phyloP scores from a whole-genome alignment of 768 basidiomycete genomes.

The Mycena galopus region DNA sequence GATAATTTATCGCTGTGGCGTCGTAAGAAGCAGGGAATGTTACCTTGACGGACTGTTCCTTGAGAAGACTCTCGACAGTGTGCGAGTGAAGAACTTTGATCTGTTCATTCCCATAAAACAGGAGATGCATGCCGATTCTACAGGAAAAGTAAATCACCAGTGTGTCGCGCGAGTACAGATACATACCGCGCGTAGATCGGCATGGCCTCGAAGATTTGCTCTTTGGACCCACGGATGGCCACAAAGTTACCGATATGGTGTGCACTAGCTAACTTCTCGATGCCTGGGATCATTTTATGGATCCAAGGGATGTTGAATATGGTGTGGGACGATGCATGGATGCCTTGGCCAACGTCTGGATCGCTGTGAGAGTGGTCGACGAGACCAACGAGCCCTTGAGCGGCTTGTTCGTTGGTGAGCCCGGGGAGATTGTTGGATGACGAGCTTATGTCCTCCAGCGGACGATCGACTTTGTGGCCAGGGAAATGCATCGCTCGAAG shows the following conservation, averaged over 20 bases:
- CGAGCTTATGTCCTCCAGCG: slow-evolving; percentile 29
- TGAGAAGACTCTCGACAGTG: slow-evolving; percentile 63
- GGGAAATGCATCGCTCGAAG: slow-evolving; percentile 25
- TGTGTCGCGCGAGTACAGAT: neutral
- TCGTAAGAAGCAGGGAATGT: slow-evolving; percentile 10
- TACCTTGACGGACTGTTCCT: slow-evolving; percentile 67
- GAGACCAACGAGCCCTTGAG: slow-evolving; percentile 22
- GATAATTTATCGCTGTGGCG: slow-evolving; percentile 1
- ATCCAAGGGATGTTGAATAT: slow-evolving; percentile 54
- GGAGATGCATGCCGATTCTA: slow-evolving; percentile 78
- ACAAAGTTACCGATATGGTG: slow-evolving; percentile 75
- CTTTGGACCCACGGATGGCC: slow-evolving; percentile 57
- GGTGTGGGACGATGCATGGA: slow-evolving; percentile 48
- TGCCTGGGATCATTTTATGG: slow-evolving; percentile 64
- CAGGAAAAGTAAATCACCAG: slow-evolving; percentile 38
- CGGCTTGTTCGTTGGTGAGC: slow-evolving; percentile 20
- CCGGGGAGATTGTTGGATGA: slow-evolving; percentile 4
- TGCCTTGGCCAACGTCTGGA: slow-evolving; percentile 50
- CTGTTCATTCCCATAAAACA: slow-evolving; percentile 72
- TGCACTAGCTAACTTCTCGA: slow-evolving; percentile 61
- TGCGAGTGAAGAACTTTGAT: slow-evolving; percentile 61
- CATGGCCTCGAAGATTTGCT: slow-evolving; percentile 80
- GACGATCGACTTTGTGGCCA: slow-evolving; percentile 34
- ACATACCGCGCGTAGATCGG: slow-evolving; percentile 70
- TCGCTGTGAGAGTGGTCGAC: slow-evolving; percentile 52